These are phyloP conservation scores for Dryas drummondii DNA, from an alignment of 306 rosid species.

Conservation along the genomic window DNA sequence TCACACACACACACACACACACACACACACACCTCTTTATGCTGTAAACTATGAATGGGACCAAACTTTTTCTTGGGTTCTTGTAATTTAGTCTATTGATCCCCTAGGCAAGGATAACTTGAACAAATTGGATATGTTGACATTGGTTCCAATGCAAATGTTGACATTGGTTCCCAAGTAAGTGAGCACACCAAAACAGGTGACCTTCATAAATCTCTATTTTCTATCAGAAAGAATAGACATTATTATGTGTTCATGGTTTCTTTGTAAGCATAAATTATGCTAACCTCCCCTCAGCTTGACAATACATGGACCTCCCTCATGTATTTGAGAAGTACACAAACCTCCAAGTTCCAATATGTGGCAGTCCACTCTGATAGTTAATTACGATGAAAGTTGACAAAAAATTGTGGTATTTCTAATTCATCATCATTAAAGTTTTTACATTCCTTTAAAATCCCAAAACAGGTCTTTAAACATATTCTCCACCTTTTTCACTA, in stretches of 20 bases:
- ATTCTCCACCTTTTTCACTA: not conserved
- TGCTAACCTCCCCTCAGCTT: not conserved
- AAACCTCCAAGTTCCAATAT: not conserved
- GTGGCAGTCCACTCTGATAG: not conserved
- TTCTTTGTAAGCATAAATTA: not conserved
- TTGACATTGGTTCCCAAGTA: not conserved
- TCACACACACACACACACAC: no score
- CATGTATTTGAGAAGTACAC: not conserved
- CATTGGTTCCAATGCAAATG: not conserved
- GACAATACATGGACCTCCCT: not conserved
- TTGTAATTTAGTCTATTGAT: not conserved
- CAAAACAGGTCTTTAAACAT: not conserved
- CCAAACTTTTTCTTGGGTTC: not conserved
- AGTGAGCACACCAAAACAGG: not conserved
- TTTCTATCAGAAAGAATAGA: not conserved
- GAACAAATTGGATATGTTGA: not conserved
- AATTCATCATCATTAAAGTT: not conserved
- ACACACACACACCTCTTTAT: not conserved
- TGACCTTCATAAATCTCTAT: not conserved
- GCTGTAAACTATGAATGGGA: not conserved
- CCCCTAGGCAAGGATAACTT: not conserved
- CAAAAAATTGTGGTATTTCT: not conserved
- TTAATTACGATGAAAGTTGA: not conserved
- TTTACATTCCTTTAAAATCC: not conserved
- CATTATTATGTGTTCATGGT: not conserved